A percentile compares a stretch with the other conserved stretches of the same genome.
These are phyloP conservation scores for Antarctomyces pellizariae DNA, from an alignment of 495 filamentous ascomycete species.

Conservation along the genomic window DNA sequence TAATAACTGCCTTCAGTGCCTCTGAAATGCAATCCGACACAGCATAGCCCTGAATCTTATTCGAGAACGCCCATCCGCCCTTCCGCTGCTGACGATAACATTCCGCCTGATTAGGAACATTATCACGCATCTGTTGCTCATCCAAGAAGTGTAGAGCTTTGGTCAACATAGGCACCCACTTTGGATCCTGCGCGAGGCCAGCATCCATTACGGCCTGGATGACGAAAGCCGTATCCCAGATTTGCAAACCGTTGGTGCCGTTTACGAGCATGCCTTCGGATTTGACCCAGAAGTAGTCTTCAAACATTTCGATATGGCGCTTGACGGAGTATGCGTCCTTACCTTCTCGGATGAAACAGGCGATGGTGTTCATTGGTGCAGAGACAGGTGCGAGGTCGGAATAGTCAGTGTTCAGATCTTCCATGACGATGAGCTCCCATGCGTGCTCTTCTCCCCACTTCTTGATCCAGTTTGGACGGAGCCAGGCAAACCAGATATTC, in stretches of 20 bases:
- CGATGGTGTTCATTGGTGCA: conserved; percentile 65
- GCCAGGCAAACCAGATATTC: conserved; percentile 52
- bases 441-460: conserved; percentile 51
- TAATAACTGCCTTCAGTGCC: conserved; percentile 64
- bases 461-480: conserved; percentile 32
- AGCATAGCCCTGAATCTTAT: conserved; percentile 73
- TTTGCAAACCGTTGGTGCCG: conserved; percentile 90
- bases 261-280: conserved; percentile 82
- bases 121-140: conserved; percentile 71
- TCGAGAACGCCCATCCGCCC: conserved; percentile 91
- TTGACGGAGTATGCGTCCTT: conserved; percentile 51
- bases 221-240: conserved; percentile 82
- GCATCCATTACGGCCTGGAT: conserved; percentile 64
- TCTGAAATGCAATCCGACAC: conserved; percentile 90
- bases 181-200: conserved; percentile 51
- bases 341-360: conserved; percentile 65
- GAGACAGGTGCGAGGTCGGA: conserved; percentile 76
- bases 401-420: conserved; percentile 82
- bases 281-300: conserved; percentile 85
- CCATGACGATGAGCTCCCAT: conserved; percentile 49
- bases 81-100: conserved; percentile 86
- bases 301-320: conserved; percentile 53
- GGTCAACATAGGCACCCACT: conserved; percentile 62
- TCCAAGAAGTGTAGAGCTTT: conserved; percentile 76
- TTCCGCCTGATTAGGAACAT: conserved; percentile 49